Base-by-base conservation (phyloP, 768 basidiomycete species). In the Russula vinacea region DNA sequence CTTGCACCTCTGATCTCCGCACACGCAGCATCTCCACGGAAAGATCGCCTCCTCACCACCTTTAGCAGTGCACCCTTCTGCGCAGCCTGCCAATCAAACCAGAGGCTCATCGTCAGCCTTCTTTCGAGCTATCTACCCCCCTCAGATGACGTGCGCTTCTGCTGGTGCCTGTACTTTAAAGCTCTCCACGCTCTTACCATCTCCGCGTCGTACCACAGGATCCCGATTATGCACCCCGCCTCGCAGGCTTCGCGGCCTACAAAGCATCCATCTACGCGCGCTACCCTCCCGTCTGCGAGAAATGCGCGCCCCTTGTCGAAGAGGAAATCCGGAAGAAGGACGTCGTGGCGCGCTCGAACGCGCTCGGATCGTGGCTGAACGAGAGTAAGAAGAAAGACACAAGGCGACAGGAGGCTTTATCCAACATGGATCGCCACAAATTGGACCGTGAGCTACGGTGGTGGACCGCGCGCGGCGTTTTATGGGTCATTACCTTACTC, bases 71-170 rank as follows among this genome's bases (percentile, higher is more conserved):
- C 82, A 1, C 82, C 84, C 9, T 95, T 96, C 77, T 98, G 94
- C 75, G 86, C 89, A 69, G 84, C 84, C 8, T 97, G 95, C 73
- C 87, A 89, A 69, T 90, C 92, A n/a, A 98, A 98, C 74, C 94
- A 97, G 71, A 88, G 86, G 78, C 81, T 98, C 44, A 78, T 93
- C 58, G 78, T 90, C 65, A 92, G 94, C 74, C 83, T 98, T 60
- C 77, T 98, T 37, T 90, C 94, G 17, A 94, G 90, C 70, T 98
- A 95, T 74, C 81, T 96, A 0, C 94, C 94, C 11, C 76, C 84
- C 29, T 82, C 85, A 10, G 67, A 69, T n/a, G 81, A 83, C 64
- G 93, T 93, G 71, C 69, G 87, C 78, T 49, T 47, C 63, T 61
- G 51, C 66, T 17, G 14, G 7, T 35, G 16, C 51, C 17, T 47